phyloP scores from a whole-genome alignment of 805 yeast species.

The Cyberlindnera veronae region DNA sequence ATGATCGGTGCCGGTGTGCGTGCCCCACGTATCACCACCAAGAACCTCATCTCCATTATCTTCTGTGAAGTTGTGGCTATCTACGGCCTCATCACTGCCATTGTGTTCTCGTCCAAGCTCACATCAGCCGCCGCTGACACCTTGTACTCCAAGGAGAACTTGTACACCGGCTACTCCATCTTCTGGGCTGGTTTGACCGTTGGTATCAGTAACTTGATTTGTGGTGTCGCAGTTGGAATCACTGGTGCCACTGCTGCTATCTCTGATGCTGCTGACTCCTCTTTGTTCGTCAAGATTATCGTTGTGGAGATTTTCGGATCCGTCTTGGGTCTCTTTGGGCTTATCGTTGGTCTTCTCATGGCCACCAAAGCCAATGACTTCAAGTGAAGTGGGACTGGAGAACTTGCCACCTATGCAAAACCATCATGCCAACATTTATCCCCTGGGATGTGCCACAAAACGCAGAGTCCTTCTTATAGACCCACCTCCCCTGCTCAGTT shows the following conservation, averaged over 20 bases:
- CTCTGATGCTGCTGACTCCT: constrained; percentile 95
- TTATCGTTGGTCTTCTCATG: constrained; percentile 95
- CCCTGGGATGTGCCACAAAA: too few relatives aligned
- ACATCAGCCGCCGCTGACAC: constrained; percentile 59
- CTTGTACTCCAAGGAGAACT: constrained; percentile 73
- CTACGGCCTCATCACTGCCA: constrained; percentile 95
- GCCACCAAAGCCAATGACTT: constrained; percentile 93
- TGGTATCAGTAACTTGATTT: constrained; percentile 86
- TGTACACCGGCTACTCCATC: constrained; percentile 91
- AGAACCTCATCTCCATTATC: constrained; percentile 92
- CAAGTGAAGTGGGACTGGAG: constrained; percentile 43
- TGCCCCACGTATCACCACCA: constrained; percentile 96
- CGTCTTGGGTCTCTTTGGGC: constrained; percentile 91
- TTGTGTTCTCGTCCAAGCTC: constrained; percentile 91
- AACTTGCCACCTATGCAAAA: too few relatives aligned
- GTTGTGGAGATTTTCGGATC: constrained; percentile 98
- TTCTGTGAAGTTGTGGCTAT: constrained; percentile 99
- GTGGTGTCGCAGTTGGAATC: constrained; percentile 96
- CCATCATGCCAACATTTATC: too few relatives aligned
- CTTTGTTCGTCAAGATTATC: constrained; percentile 90
- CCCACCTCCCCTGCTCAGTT: too few relatives aligned
- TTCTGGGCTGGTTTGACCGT: constrained; percentile 99
- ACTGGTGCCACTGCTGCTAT: constrained; percentile 99
- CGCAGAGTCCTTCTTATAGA: too few relatives aligned
- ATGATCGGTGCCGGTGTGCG: constrained; percentile 97